phyloP scores from a whole-genome alignment of 768 basidiomycete genomes.

The Austroboletus eburneus region DNA sequence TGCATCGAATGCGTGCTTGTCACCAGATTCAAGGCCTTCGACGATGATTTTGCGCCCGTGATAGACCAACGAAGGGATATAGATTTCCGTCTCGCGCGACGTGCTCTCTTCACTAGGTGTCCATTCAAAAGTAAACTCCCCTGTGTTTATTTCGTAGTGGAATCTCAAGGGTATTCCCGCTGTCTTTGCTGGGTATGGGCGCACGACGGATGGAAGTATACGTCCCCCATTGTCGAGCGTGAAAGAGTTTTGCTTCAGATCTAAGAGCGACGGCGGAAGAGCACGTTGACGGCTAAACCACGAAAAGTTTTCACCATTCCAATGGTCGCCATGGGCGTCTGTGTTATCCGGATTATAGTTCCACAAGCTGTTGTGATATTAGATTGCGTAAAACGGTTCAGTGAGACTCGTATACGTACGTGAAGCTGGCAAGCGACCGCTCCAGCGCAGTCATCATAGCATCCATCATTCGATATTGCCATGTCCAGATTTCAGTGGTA shows the following conservation, averaged over 20 bases:
- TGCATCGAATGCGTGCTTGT: slow-evolving; percentile 58
- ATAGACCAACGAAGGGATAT: slow-evolving; percentile 61
- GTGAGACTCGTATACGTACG: slow-evolving; percentile 51
- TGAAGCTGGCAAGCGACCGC: slow-evolving; percentile 72
- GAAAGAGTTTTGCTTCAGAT: slow-evolving; percentile 56
- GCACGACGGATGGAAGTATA: slow-evolving; percentile 72
- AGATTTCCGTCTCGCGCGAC: slow-evolving; percentile 79
- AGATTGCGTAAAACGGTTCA: background rate
- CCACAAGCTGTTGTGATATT: slow-evolving; percentile 64
- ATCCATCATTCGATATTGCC: slow-evolving; percentile 94
- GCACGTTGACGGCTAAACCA: slow-evolving; percentile 76
- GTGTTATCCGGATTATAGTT: slow-evolving; percentile 89
- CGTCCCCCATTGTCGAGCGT: slow-evolving; percentile 81
- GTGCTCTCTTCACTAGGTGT: slow-evolving; percentile 16
- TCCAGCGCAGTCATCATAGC: slow-evolving; percentile 85
- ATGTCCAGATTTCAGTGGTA: slow-evolving; percentile 63
- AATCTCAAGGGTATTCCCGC: slow-evolving; percentile 77
- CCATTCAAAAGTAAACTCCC: slow-evolving; percentile 66
- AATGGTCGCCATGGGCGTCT: slow-evolving; percentile 75
- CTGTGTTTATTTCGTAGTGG: slow-evolving; percentile 75
- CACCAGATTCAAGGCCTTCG: slow-evolving; percentile 47
- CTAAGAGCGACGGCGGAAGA: slow-evolving; percentile 50
- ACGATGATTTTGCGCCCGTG: slow-evolving; percentile 56
- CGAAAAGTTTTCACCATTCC: slow-evolving; percentile 98
- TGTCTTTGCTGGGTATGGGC: slow-evolving; percentile 89